Evolutionary conservation across 306 rosid genomes (phyloP).

Genomic region (Cucumis hystrix): DNA sequence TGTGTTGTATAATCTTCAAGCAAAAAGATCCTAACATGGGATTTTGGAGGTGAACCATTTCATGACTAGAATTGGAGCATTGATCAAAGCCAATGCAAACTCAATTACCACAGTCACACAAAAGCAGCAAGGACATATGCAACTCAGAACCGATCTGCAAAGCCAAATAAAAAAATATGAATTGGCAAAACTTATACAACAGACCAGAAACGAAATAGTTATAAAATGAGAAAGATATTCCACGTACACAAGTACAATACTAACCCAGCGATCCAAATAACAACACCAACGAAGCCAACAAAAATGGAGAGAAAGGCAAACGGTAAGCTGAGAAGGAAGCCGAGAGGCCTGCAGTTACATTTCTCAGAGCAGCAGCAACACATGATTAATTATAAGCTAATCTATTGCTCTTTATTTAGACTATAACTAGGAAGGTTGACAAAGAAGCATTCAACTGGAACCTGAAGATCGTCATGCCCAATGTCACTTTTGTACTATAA

Average conservation of each 20-base stretch:
- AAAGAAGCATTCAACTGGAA: not conserved
- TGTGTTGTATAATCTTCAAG: not conserved
- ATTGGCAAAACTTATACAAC: not conserved
- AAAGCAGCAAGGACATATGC: conserved; percentile 84
- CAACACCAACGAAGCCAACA: not conserved
- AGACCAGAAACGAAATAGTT: not conserved
- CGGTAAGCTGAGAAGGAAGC: not conserved
- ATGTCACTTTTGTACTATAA: not conserved
- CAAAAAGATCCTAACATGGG: conserved; percentile 40
- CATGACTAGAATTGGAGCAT: conserved; percentile 65
- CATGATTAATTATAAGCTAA: not conserved
- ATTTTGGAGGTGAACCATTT: conserved; percentile 78
- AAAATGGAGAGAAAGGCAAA: not conserved
- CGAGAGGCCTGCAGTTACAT: not conserved
- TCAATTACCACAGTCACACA: conserved; percentile 67
- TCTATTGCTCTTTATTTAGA: not conserved
- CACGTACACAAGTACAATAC: not conserved
- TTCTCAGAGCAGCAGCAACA: not conserved
- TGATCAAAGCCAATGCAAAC: conserved; percentile 53
- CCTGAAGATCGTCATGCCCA: not conserved
- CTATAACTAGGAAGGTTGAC: not conserved
- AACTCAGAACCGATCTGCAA: conserved; percentile 47
- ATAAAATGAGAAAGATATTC: not conserved
- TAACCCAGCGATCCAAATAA: not conserved
- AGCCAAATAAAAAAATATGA: not conserved